Percentiles rank a stretch among this genome's conserved stretches.
Evolutionary conservation across 768 basidiomycete genomes (phyloP).

Genomic region (Tephrocybe rancida): DNA sequence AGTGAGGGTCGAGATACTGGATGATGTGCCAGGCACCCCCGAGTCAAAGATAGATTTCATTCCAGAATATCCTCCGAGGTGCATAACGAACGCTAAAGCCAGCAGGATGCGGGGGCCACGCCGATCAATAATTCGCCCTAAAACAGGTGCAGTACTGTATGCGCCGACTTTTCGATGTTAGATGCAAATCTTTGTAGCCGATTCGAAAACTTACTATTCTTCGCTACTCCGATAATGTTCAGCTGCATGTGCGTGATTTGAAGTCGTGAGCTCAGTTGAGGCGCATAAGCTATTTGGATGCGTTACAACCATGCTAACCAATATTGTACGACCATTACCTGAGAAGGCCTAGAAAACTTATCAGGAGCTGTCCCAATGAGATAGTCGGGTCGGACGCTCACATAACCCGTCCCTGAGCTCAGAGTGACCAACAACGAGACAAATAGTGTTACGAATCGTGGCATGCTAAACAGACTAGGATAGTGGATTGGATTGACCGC

Average conservation of each 20-base stretch:
- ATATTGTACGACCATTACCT: slow-evolving; percentile 30
- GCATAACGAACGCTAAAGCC: slow-evolving; percentile 55
- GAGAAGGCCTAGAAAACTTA: slow-evolving; percentile 39
- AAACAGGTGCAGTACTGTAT: slow-evolving; percentile 75
- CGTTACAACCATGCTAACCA: background rate
- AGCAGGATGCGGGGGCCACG: slow-evolving; percentile 77
- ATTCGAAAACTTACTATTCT: slow-evolving; percentile 60
- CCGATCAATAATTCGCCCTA: slow-evolving; percentile 78
- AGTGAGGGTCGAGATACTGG: slow-evolving; percentile 40
- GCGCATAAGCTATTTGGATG: slow-evolving; percentile 73
- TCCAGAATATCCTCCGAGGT: slow-evolving; percentile 74
- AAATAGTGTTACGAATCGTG: slow-evolving; percentile 55
- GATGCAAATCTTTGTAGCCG: no score
- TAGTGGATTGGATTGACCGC: background rate
- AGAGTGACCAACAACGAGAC: slow-evolving; percentile 63
- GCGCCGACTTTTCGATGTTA: slow-evolving; percentile 72
- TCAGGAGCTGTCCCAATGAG: background rate
- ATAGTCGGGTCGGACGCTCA: slow-evolving; percentile 35
- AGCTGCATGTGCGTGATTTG: slow-evolving; percentile 78
- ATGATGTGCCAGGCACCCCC: slow-evolving; percentile 39
- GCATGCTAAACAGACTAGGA: slow-evolving; percentile 36
- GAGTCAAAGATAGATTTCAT: slow-evolving; percentile 69
- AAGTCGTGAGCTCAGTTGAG: slow-evolving; percentile 78
- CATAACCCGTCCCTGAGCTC: slow-evolving; percentile 76
- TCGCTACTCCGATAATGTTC: slow-evolving; percentile 78